Evolutionary conservation across 345 rosid genomes (phyloP), one percentile per base, ranked within the genome.

Genomic region (Bretschneidera sinensis): DNA sequence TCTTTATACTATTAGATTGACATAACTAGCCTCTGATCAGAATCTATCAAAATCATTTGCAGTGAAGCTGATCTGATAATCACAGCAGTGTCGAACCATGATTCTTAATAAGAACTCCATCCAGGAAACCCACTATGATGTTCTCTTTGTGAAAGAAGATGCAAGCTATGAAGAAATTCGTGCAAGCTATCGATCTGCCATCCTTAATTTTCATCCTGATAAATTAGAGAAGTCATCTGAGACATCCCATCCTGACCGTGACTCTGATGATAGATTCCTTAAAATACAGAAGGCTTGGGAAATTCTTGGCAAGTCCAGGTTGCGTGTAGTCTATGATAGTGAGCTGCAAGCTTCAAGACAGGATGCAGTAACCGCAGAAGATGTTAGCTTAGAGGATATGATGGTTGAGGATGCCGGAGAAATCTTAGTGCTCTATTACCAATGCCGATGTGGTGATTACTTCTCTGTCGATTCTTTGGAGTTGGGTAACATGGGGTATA

Each of bases 161-260:
- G 87, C 96, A 2, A 85, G 81, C 74, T 75, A 78, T n/a, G 90
- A 85, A 68, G 87, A 85, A 59, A 84, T 89, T 58, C 92, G 96
- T 0, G 35, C 75, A 15, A 75, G 82, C 34, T 89, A 89, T 49
- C 83, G 90, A 56, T 62, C 84, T 31, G 84, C 88, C 6, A 61
- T 89, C 49, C 94, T 92, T 21, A 74, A 68, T 24, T 73, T 72
- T 56, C 96, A 92, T 72, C 98, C 97, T 0, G 97, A 87, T 64
- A 89, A 84, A 66, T 67, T 76, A 4, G 74, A 35, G 54, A 65
- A 14, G 9, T 21, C 57, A 2, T 10, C 21, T 9, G 63, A 60
- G 10, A 24, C 53, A 59, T 59, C 68, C 33, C 68, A 19, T 63
- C 18, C 59, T 62, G 71, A 70, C 34, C 43, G 61, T 18, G 70